Base-by-base conservation (phyloP, 2,329 filamentous ascomycete genomes). In the Cordyceps militaris region DNA sequence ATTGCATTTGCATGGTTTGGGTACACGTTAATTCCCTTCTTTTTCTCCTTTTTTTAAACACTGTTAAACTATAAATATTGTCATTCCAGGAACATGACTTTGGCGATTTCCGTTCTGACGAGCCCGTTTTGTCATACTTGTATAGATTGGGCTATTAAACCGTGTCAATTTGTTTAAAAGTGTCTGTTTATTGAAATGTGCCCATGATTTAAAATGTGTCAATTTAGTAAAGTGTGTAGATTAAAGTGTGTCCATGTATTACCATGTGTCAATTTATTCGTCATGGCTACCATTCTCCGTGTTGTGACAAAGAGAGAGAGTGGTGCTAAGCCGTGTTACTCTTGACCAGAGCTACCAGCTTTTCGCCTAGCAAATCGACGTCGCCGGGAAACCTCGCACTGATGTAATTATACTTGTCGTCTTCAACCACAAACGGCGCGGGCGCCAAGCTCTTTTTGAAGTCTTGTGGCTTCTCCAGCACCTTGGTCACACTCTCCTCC, bases 381-480 rank as follows among this genome's bases (percentile, higher is more conserved):
- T 79, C 77, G 3, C 66, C 71, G 0, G 77, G 77, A 59, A 73
- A 44, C n/a, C 50, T 23, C 13, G 70, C 77, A 60, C 74, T 79
- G 62, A 79, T 66, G 61, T 79, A 79, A 62, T 79, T 79, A 63
- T 76, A 78, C 34, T 71, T 69, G 58, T 73, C 66, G 52, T 81
- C 78, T 62, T 78, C 71, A 3, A 79, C 74, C 1, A 78, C 73
- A 57, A 80, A 79, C 76, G 77, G 74, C 7, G 65, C 67, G 14
- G 71, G 69, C 19, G 67, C 65, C 19, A 79, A 59, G 57, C 73
- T 79, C 53, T 65, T 71, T 63, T 76, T 76, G 62, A 75, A 80
- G 59, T 80, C 76, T 10, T 67, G 61, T 1, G 74, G 72, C 56
- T 74, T 64, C 47, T 71, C 71, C 23, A 81, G 66, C 2, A 63